phyloP scores from a whole-genome alignment of 176 grass and related monocot genomes.

The Calamus simplicifolius region DNA sequence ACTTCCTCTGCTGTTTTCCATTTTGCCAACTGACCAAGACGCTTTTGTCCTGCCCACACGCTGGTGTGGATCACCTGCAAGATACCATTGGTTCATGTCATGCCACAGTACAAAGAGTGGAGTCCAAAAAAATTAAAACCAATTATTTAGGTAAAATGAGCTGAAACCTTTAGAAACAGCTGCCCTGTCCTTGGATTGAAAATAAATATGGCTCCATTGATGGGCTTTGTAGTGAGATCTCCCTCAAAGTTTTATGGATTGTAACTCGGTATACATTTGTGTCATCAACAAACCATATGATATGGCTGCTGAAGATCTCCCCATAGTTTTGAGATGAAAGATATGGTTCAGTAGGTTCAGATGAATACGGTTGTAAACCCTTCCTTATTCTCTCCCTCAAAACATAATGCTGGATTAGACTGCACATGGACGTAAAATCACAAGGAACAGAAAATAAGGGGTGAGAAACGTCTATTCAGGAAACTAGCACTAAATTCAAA shows the following conservation, averaged over 20 bases:
- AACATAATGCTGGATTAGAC: conserved; percentile 88
- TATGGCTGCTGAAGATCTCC: conserved; percentile 99
- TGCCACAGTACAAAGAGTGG: too few species aligned
- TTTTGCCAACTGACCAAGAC: conserved; percentile 93
- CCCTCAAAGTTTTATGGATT: conserved; percentile 99
- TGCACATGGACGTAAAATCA: too few species aligned
- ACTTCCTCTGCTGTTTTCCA: conserved; percentile 99
- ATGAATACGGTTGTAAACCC: conserved; percentile 93
- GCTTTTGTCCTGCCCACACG: conserved; percentile 97
- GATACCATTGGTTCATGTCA: not conserved
- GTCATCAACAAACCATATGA: conserved; percentile 99
- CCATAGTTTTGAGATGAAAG: conserved; percentile 97
- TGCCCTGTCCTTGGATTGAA: conserved; percentile 98
- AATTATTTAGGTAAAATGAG: conserved; percentile 2
- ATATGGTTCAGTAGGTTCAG: conserved; percentile 97
- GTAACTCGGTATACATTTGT: conserved; percentile 97
- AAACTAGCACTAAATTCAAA: too few species aligned
- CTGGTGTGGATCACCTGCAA: conserved; percentile 95
- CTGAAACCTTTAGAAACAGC: conserved; percentile 74
- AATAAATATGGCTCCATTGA: conserved; percentile 98
- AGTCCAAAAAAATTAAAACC: too few species aligned
- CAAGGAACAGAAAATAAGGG: too few species aligned
- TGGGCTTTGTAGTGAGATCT: conserved; percentile 94
- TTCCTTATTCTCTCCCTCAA: conserved; percentile 96
- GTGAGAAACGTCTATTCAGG: too few species aligned